phyloP scores from a whole-genome alignment of 352 stramenopile species.

The Saprolegnia diclina region DNA sequence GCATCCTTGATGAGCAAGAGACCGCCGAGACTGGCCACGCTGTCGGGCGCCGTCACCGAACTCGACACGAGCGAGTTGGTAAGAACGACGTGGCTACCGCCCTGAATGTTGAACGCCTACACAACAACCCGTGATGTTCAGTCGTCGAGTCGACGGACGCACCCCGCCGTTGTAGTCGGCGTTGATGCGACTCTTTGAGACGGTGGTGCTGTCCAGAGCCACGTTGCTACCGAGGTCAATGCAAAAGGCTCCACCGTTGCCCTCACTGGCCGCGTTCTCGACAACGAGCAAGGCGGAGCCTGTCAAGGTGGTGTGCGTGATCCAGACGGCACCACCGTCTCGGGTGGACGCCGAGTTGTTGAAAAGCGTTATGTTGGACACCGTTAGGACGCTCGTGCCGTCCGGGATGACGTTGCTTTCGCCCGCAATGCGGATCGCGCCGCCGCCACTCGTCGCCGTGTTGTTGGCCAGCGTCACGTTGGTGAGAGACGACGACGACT shows the following conservation, averaged over 20 bases:
- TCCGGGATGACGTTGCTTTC: neutral
- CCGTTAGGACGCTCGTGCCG: neutral
- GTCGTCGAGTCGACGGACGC: no score
- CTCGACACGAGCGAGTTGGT: conserved; percentile 34
- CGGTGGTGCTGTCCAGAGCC: neutral
- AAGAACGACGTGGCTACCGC: conserved; percentile 32
- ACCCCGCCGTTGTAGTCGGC: neutral
- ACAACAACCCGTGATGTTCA: conserved; percentile 3
- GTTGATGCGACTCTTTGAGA: neutral
- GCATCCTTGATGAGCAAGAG: neutral
- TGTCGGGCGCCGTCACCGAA: neutral
- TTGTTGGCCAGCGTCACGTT: neutral
- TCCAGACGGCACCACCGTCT: neutral
- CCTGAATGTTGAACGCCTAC: neutral
- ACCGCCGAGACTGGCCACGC: neutral
- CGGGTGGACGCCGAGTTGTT: neutral
- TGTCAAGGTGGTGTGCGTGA: neutral
- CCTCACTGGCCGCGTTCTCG: neutral
- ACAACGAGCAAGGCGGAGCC: neutral
- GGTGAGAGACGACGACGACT: neutral
- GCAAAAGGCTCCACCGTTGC: neutral
- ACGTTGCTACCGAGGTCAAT: neutral
- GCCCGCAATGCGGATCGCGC: conserved; percentile 5
- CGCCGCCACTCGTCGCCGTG: neutral
- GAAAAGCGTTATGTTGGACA: neutral